A percentile compares a stretch with the other conserved stretches of the same genome.
These are phyloP conservation scores for Alternaria rosae DNA, from an alignment of 2,329 filamentous ascomycete genomes.

Conservation along the genomic window DNA sequence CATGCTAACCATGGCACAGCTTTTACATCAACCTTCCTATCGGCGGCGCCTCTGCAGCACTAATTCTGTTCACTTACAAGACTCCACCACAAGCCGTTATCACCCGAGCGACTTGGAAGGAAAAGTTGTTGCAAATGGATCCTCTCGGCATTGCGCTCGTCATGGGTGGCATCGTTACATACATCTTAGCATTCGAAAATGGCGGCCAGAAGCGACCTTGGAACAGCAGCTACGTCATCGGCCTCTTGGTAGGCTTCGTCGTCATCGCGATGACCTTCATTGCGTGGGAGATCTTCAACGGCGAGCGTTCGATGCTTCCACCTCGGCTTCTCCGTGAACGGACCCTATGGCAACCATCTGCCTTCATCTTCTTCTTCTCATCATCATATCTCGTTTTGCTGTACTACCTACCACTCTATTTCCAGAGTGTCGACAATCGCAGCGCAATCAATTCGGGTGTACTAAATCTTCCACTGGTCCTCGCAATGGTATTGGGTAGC, in stretches of 20 bases:
- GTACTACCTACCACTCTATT: conserved; percentile 60
- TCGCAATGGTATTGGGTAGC: conserved; percentile 35
- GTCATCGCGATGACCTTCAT: conserved; percentile 49
- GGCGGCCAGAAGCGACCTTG: conserved; percentile 44
- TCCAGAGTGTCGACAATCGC: conserved; percentile 53
- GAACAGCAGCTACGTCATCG: conserved; percentile 53
- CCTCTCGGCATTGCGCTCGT: conserved; percentile 51
- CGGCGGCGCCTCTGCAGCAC: conserved; percentile 48
- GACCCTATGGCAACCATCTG: conserved; percentile 41
- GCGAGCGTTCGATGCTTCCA: conserved; percentile 52
- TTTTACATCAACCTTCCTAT: conserved; percentile 56
- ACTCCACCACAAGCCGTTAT: conserved; percentile 32
- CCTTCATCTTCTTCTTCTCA: conserved; percentile 48
- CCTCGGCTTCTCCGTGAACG: conserved; percentile 51
- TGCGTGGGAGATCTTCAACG: conserved; percentile 46
- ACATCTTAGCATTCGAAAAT: conserved; percentile 58
- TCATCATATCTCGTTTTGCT: conserved; percentile 50
- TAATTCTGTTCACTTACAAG: conserved; percentile 41
- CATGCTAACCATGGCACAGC: background rate
- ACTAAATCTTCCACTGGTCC: conserved; percentile 52
- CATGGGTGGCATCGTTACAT: conserved; percentile 49
- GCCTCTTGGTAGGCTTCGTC: conserved; percentile 55
- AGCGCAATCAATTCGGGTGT: conserved; percentile 52
- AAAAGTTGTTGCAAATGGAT: conserved; percentile 57
- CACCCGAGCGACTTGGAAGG: conserved; percentile 32